Percentiles rank a stretch among this genome's conserved stretches.
phyloP scores from a whole-genome alignment of 169 alveolate species.

The Eimeria praecox region DNA sequence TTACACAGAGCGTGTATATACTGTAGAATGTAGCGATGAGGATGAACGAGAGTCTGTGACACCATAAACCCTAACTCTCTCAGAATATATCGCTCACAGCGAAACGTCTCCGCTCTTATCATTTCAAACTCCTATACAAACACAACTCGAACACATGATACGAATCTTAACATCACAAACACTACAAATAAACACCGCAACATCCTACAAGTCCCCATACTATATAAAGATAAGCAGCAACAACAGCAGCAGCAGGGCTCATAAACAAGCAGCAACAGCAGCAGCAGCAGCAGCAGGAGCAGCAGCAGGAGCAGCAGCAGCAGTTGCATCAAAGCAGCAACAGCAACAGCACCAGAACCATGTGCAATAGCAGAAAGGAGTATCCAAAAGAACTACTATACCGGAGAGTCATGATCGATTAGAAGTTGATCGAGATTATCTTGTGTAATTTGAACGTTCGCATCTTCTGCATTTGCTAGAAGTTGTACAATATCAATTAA shows the following conservation, averaged over 20 bases:
- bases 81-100: slow-evolving; percentile 92
- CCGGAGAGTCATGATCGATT: slow-evolving; percentile 69
- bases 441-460: slow-evolving; percentile 28
- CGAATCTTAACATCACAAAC: neutral
- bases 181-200: neutral
- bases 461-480: slow-evolving; percentile 69
- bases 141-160: neutral
- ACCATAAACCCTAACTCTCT: slow-evolving; percentile 93
- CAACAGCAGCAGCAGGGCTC: neutral
- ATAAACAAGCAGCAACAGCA: neutral
- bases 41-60: slow-evolving; percentile 87
- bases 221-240: neutral
- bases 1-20: slow-evolving; percentile 92
- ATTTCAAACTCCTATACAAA: slow-evolving; percentile 72
- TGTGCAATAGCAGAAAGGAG: neutral
- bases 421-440: slow-evolving; percentile 71
- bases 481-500: slow-evolving; percentile 90
- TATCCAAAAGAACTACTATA: too few species aligned
- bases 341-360: neutral
- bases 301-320: neutral
- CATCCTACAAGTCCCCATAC: neutral
- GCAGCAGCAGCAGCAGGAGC: neutral
- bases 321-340: neutral
- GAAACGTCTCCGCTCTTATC: slow-evolving; percentile 88
- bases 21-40: slow-evolving; percentile 91